Conservation (phyloP, 1,284 basidiomycete genomes). For the Pascua guehoae region DNA sequence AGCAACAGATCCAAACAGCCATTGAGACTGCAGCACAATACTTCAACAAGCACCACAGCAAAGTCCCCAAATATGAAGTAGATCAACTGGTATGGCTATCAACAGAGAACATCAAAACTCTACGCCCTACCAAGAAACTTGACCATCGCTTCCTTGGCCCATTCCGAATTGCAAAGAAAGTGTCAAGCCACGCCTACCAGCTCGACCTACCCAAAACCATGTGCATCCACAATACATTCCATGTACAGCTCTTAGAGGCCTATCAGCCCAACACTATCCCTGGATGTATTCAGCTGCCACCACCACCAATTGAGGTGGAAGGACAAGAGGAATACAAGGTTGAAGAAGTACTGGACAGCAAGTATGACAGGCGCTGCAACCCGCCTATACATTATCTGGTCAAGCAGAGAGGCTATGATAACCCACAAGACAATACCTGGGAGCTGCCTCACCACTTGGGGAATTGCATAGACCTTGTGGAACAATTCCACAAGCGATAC, state of each 20-base stretch:
- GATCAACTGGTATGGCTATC: constrained; percentile 50
- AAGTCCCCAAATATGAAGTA: constrained; percentile 30
- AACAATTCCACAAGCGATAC: no score
- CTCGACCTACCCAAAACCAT: constrained; percentile 50
- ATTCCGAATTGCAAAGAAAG: constrained; percentile 34
- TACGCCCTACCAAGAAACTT: constrained; percentile 50
- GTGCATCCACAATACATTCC: no score
- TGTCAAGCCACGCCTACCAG: constrained; percentile 13
- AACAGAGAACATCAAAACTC: constrained; percentile 31
- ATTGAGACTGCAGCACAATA: neutral
- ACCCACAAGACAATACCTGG: constrained; percentile 9
- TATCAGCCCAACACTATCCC: no score
- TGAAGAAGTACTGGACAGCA: no score
- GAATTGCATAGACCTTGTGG: no score
- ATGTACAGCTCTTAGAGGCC: no score
- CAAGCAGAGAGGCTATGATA: constrained; percentile 5
- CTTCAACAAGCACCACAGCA: constrained; percentile 16
- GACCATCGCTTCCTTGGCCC: constrained; percentile 48
- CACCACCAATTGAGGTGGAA: no score
- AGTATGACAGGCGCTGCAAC: no score
- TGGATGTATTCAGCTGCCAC: no score
- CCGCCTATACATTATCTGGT: no score
- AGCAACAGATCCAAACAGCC: no score
- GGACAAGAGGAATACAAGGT: no score
- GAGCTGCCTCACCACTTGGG: constrained; percentile 3